Conservation (phyloP, 768 basidiomycete species). For the Mrakia gelida region DNA sequence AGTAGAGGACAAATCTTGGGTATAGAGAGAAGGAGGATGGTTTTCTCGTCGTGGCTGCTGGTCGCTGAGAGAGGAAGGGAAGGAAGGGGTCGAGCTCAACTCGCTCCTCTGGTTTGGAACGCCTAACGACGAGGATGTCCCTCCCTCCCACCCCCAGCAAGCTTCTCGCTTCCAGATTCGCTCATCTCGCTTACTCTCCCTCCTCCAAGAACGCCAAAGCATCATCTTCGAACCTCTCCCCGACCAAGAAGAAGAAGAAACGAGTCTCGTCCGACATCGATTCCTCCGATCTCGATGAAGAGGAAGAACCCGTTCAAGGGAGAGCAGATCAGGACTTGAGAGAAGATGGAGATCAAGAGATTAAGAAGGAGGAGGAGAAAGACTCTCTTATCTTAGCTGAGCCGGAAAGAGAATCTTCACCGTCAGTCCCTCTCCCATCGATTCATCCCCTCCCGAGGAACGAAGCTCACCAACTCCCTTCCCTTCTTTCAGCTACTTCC, state of each 20-base stretch:
- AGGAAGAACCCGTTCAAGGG: background rate
- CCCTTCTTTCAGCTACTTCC: background rate
- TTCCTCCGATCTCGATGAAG: background rate
- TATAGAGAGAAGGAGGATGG: background rate
- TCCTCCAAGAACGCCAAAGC: background rate
- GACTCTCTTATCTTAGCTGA: background rate
- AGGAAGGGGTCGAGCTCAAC: background rate
- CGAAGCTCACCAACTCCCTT: background rate
- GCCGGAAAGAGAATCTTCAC: background rate
- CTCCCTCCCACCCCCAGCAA: background rate
- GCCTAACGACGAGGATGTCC: background rate
- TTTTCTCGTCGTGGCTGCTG: background rate
- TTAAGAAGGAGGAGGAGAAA: background rate
- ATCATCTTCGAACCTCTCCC: background rate
- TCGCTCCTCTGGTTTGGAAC: background rate
- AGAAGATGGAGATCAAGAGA: background rate
- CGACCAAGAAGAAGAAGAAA: background rate
- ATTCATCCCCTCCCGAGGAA: background rate
- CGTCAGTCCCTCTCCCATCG: background rate
- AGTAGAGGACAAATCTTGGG: too few relatives aligned
- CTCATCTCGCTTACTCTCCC: conserved; percentile 13
- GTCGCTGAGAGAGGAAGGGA: background rate
- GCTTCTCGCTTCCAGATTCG: background rate
- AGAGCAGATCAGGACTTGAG: conserved; percentile 3
- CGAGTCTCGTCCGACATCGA: background rate